Percentiles rank a stretch among this genome's conserved stretches.
Evolutionary conservation across 2,329 filamentous ascomycete genomes (phyloP).

Genomic region (Aspergillus tamarii): DNA sequence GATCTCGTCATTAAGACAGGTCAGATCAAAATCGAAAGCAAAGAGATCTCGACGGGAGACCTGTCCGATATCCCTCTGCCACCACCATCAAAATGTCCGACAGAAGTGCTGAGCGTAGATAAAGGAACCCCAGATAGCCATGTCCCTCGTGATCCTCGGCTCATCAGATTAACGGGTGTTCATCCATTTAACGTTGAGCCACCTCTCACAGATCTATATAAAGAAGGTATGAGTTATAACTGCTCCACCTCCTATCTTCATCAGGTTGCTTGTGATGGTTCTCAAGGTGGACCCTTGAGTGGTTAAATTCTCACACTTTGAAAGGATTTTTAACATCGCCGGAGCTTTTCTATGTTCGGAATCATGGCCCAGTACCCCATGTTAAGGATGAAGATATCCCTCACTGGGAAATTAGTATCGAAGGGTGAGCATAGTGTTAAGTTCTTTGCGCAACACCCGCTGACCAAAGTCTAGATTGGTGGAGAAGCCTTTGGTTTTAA

Average conservation of each 20-base stretch:
- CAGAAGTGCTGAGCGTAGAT: constrained; percentile 71
- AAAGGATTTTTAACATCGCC: constrained; percentile 83
- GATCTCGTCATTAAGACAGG: constrained; percentile 23
- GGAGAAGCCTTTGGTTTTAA: constrained; percentile 72
- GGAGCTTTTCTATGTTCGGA: constrained; percentile 88
- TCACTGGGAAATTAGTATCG: constrained; percentile 80
- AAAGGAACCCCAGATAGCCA: constrained; percentile 81
- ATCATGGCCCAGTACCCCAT: constrained; percentile 81
- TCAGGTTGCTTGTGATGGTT: background rate
- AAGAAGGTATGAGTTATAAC: constrained; percentile 51
- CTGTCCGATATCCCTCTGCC: constrained; percentile 65
- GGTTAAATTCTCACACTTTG: constrained; percentile 1
- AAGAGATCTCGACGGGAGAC: constrained; percentile 27
- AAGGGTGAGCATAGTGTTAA: constrained; percentile 57
- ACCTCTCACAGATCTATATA: constrained; percentile 75
- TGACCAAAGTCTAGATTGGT: constrained; percentile 61
- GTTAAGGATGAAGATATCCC: constrained; percentile 73
- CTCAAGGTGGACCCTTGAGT: background rate
- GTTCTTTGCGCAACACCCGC: background rate
- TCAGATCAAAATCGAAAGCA: constrained; percentile 31
- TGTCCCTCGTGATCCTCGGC: constrained; percentile 75
- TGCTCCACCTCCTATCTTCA: background rate
- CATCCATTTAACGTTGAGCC: constrained; percentile 93
- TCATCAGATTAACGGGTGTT: constrained; percentile 84
- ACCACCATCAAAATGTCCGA: constrained; percentile 61